phyloP scores from a whole-genome alignment of 2,329 filamentous ascomycete species.

The Alternaria sp. region DNA sequence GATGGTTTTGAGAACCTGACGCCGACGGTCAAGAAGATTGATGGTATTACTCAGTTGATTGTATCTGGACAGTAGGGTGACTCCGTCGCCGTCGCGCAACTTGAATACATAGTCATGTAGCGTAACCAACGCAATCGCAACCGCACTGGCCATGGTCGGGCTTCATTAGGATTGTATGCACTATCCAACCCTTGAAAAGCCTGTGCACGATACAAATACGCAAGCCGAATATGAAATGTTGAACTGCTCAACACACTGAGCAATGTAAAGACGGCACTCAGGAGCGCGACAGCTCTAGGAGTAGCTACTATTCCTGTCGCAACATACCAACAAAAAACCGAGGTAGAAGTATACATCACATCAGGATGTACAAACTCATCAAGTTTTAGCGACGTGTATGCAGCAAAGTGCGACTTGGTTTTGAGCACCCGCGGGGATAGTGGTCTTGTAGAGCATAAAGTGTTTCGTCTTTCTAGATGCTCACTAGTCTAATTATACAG shows the following conservation, averaged over 20 bases:
- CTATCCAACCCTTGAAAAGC: neutral
- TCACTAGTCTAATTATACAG: neutral
- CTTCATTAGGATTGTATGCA: neutral
- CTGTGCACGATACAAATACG: no score
- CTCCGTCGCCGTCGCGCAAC: neutral
- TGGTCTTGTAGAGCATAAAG: neutral
- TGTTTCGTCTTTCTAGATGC: neutral
- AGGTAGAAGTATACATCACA: neutral
- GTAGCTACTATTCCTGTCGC: no score
- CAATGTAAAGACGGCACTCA: no score
- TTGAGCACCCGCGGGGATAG: neutral
- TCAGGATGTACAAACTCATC: neutral
- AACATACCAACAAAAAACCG: no score
- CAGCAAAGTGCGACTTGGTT: neutral
- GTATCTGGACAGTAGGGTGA: neutral
- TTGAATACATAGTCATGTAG: neutral
- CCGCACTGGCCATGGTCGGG: neutral
- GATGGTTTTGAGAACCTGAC: conserved; percentile 85
- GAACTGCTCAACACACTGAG: no score
- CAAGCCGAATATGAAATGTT: no score
- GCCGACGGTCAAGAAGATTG: conserved; percentile 72
- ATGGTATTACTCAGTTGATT: conserved; percentile 68
- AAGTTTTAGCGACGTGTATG: neutral
- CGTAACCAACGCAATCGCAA: neutral
- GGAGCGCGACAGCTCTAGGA: no score